Evolutionary conservation across 345 rosid genomes (phyloP).

Genomic region (Alliaria petiolata): DNA sequence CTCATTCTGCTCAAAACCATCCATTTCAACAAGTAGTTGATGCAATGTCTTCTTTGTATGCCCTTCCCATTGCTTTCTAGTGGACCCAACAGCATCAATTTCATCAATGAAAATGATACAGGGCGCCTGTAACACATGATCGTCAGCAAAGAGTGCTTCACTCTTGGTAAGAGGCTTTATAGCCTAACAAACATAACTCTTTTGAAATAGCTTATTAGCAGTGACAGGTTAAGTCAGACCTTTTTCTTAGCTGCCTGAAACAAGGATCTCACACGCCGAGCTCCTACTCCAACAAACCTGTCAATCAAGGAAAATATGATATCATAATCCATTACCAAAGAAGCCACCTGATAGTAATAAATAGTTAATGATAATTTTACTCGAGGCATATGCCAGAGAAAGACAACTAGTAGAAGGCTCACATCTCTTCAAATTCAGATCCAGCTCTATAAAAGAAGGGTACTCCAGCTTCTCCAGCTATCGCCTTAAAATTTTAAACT

Average conservation of each 20-base stretch:
- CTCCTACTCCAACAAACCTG: conserved; percentile 99
- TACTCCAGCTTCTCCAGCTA: conserved; percentile 99
- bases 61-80: conserved; percentile 98
- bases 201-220: neutral
- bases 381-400: neutral
- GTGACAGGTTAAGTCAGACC: conserved; percentile 42
- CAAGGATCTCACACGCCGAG: conserved; percentile 91
- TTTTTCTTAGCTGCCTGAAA: conserved; percentile 97
- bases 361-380: no score
- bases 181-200: neutral
- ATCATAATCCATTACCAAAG: no score
- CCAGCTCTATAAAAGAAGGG: conserved; percentile 99
- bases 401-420: conserved; percentile 32
- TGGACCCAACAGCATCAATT: conserved; percentile 97
- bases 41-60: conserved; percentile 99
- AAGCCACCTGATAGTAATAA: neutral
- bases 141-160: neutral
- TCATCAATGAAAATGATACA: conserved; percentile 98
- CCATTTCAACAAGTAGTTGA: conserved; percentile 98
- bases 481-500: conserved; percentile 57
- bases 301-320: conserved; percentile 18
- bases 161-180: neutral
- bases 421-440: conserved; percentile 99
- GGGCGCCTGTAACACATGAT: conserved; percentile 64
- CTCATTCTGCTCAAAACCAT: conserved; percentile 99